These are phyloP conservation scores for Chlamydomonas schloesseri DNA, from an alignment of 139 green algal genomes.

Conservation along the genomic window DNA sequence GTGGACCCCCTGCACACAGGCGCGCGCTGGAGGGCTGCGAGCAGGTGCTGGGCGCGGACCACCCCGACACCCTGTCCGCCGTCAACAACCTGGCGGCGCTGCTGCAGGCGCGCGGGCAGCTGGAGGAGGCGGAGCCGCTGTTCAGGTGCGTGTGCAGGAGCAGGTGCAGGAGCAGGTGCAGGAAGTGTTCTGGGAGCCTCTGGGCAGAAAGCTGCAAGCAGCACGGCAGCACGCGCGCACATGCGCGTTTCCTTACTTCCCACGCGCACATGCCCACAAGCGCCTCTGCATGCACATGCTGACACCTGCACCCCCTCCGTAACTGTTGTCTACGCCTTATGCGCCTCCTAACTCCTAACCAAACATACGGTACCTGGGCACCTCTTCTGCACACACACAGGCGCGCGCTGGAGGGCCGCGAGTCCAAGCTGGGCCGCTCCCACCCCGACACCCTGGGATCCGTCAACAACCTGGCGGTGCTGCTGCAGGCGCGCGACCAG, in stretches of 20 bases:
- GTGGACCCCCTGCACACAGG: no score
- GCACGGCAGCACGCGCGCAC: no score
- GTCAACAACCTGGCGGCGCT: slow-evolving; percentile 29
- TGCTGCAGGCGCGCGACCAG: slow-evolving; percentile 23
- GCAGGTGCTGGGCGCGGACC: background rate
- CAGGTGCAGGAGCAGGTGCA: background rate
- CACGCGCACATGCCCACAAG: no score
- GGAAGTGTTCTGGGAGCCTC: no score
- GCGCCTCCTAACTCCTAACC: no score
- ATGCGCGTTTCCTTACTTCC: no score
- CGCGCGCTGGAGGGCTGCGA: slow-evolving; percentile 23
- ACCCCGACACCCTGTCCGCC: slow-evolving; percentile 14
- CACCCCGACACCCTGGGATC: slow-evolving; percentile 11
- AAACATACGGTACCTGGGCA: no score
- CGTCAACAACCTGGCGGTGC: slow-evolving; percentile 43
- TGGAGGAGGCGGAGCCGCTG: slow-evolving; percentile 23
- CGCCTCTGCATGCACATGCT: no score
- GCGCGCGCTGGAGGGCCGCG: slow-evolving; percentile 11
- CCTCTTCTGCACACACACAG: background rate
- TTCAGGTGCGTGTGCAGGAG: background rate
- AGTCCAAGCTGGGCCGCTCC: slow-evolving; percentile 11
- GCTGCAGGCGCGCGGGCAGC: slow-evolving; percentile 9
- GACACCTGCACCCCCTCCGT: no score
- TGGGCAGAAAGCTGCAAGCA: no score
- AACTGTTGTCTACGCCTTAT: no score